A percentile compares a stretch with the other conserved stretches of the same genome.
These are phyloP conservation scores for Luvunga scandens DNA, from an alignment of 345 rosid genomes.

Conservation along the genomic window DNA sequence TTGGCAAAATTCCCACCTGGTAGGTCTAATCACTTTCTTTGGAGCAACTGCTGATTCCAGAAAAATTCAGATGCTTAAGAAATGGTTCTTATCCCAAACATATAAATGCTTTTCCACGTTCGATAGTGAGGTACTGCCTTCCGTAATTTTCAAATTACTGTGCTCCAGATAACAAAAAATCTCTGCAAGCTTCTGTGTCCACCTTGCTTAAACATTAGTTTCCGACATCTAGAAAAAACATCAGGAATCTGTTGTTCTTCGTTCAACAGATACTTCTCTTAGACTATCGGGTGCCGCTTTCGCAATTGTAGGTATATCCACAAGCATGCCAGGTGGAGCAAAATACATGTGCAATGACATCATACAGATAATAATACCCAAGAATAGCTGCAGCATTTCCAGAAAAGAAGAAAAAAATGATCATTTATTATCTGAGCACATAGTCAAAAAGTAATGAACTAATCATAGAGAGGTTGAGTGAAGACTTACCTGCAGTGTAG, in stretches of 20 bases:
- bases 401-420: background rate
- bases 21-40: background rate
- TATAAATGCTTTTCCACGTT: background rate
- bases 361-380: slow-evolving; percentile 89
- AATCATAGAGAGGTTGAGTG: background rate
- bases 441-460: too few relatives aligned
- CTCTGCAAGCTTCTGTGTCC: background rate
- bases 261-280: slow-evolving; percentile 52
- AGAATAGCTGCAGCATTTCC: slow-evolving; percentile 71
- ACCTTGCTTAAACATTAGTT: background rate
- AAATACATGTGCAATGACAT: slow-evolving; percentile 97
- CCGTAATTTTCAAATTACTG: background rate
- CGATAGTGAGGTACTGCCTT: background rate
- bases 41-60: background rate
- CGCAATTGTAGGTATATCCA: slow-evolving; percentile 50
- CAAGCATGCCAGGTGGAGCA: slow-evolving; percentile 68
- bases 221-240: background rate
- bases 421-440: background rate
- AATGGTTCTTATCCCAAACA: background rate
- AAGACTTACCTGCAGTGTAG: slow-evolving; percentile 60
- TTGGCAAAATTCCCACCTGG: background rate
- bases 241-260: slow-evolving; percentile 58
- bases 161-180: background rate
- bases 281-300: slow-evolving; percentile 57
- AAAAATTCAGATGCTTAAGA: background rate